These are phyloP conservation scores for Nepenthes mirabilis DNA, from an alignment of 148 eudicot genomes.

Conservation along the genomic window DNA sequence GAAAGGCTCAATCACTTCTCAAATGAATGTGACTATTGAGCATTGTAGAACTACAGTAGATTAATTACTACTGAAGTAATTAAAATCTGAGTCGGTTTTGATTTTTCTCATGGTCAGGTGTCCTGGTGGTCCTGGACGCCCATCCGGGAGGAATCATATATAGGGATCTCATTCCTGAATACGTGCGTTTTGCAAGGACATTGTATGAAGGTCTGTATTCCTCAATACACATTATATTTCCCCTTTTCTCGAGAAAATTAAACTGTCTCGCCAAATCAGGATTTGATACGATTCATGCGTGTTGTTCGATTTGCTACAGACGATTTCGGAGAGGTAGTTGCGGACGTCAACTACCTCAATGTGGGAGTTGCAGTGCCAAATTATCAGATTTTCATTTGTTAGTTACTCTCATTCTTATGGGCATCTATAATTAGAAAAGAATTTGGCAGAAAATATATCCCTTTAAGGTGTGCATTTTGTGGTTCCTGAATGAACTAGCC, in stretches of 20 bases:
- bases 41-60: too few relatives aligned
- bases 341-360: conserved; percentile 85
- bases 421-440: not conserved
- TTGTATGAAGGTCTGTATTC: conserved; percentile 72
- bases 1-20: too few relatives aligned
- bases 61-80: too few relatives aligned
- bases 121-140: conserved; percentile 86
- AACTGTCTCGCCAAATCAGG: too few relatives aligned
- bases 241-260: not conserved
- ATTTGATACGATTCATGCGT: too few relatives aligned
- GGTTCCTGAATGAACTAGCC: too few relatives aligned
- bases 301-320: conserved; percentile 21
- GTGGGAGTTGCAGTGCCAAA: conserved; percentile 36
- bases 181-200: conserved; percentile 68
- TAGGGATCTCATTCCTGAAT: conserved; percentile 76
- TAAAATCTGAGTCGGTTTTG: too few relatives aligned
- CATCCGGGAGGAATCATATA: conserved; percentile 83
- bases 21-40: too few relatives aligned
- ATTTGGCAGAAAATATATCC: too few relatives aligned
- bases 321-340: conserved; percentile 62
- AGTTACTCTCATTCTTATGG: conserved; percentile 4
- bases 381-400: conserved; percentile 78
- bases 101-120: conserved; percentile 32
- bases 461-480: too few relatives aligned
- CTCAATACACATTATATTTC: not conserved